Base-by-base conservation (phyloP, 192 early-diverging fungal genomes). In the Linnemannia schmuckeri region DNA sequence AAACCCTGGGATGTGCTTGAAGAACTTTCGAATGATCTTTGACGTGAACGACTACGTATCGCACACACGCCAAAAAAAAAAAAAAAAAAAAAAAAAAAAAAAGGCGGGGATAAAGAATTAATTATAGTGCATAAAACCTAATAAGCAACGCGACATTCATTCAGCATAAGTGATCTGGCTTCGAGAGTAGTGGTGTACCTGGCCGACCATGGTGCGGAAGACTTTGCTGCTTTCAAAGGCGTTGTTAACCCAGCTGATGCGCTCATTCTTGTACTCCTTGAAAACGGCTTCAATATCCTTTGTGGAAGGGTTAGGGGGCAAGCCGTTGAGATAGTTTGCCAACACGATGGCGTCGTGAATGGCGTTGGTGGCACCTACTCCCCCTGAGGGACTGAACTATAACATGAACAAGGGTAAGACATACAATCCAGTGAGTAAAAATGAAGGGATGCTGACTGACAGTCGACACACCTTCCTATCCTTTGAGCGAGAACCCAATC, bases 301-400 rank as follows among this genome's bases (percentile, higher is more conserved):
- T 10, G 4, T 40, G 6, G 46, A 13, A 0, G 46, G 30, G 24
- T 74, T 61, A 2, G 18, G 7, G 8, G 74, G 57, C 8, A 76
- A 37, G 38, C 44, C 47, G 10, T 78, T 52, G 24, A 82, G 76
- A 68, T 70, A 82, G 33, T 82, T 82, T 37, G 81, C 75, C 30
- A 82, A 47, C 4, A 30, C 42, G 1, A 79, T 52, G 13, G 82
- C 82, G 35, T 85, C 82, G 1, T 85, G 82, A 52, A 85, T 79
- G 0, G 77, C 82, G 9, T 44, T 71, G 0, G 46, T 35, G 12
- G 69, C 77, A 6, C 73, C 73, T 6, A 35, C 46, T 5, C 46
- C 73, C n/a, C 54, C 54, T 6, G 54, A 55, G 8, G 54, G 54
- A 55, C 54, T 55, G 54, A 55, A 55, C 54, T 55, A 55, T 55